Conservation (phyloP, 208 protist genomes). For the Entamoeba invadens region DNA sequence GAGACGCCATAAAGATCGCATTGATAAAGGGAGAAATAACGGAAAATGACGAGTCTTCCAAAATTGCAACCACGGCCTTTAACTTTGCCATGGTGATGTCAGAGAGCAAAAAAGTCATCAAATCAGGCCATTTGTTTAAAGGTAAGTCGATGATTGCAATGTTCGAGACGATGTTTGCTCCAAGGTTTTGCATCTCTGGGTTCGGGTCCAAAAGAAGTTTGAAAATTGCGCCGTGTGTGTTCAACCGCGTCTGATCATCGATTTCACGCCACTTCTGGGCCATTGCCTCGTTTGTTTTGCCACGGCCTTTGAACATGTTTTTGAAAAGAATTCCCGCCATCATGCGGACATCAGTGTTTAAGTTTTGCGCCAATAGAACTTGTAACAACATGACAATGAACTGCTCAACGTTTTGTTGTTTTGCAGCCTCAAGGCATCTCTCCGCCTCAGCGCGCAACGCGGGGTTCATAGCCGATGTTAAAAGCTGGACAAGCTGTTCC, state of each 20-base stretch:
- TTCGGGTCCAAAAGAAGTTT: background rate
- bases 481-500: background rate
- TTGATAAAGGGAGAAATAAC: background rate
- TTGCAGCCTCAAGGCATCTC: background rate
- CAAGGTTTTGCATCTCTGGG: background rate
- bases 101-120: background rate
- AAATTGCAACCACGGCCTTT: background rate
- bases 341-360: background rate
- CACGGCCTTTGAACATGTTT: background rate
- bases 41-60: background rate
- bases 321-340: background rate
- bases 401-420: background rate
- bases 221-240: background rate
- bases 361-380: background rate
- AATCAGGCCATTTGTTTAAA: background rate
- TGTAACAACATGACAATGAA: background rate
- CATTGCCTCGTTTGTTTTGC: background rate
- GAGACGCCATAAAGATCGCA: background rate
- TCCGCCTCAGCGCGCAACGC: background rate
- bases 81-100: background rate
- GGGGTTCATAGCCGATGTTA: background rate
- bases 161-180: background rate
- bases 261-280: background rate
- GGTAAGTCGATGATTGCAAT: background rate
- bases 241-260: background rate